Base-by-base conservation (phyloP, 2,329 filamentous ascomycete genomes). In the Rhinocladiella similis region DNA sequence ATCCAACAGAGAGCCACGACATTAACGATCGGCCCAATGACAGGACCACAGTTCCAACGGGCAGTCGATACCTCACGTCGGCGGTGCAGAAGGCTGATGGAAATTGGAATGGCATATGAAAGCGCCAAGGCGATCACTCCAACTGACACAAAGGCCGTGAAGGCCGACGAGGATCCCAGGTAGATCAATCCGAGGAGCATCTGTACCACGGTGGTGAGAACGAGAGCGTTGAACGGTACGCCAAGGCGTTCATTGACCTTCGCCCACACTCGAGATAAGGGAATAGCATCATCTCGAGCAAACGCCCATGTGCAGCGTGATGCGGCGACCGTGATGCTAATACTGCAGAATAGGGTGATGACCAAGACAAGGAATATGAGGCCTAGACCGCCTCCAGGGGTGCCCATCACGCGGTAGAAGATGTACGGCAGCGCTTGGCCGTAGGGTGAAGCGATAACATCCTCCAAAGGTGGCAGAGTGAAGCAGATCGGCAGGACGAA, bases 271-370 rank as follows among this genome's bases (percentile, higher is more conserved):
- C 71, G 72, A 5, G 82, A 84, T 4, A 83, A 65, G 0, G 86
- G 86, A 66, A 90, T 87, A 67, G 84, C 87, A 64, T 84, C 86
- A 65, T 90, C 87, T 35, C 87, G 83, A n/a, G 87, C 85, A 70
- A 90, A 90, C 12, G 86, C 86, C 66, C 88, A 90, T 1, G 85
- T 87, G 16, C 58, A 58, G 48, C 71, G 69, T 0, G 76, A 79
- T 1, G 80, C 79, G 0, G 79, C 79, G 1, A 75, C 73, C 1
- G 79, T 81, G 60, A 81, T 80, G 41, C 73, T 76, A 60, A 83
- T 80, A 27, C 75, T 77, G 70, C 79, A 82, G 68, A 82, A 82
- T 43, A 82, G 67, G 0, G 76, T 79, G 54, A 82, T 72, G 3
- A 75, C 69, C 1, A 83, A 68, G 7, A 82, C 74, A 10, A 82